Base-by-base conservation (phyloP, 257 asterid genomes). In the Gardenia jasminoides region DNA sequence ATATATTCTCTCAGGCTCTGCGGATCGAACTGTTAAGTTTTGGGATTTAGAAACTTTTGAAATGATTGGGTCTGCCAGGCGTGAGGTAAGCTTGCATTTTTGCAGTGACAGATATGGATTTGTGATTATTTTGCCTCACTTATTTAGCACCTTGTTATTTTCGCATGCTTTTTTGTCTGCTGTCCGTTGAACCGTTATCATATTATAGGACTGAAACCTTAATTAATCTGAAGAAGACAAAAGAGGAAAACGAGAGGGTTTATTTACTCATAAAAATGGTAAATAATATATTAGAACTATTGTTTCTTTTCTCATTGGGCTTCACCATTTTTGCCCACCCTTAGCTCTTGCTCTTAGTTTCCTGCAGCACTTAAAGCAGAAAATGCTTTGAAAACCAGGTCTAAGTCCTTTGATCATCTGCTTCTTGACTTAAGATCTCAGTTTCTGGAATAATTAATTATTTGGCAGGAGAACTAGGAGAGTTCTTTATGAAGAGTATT, bases 1-100 rank as follows among this genome's bases (percentile, higher is more conserved):
- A 30, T 54, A 31, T 72, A 72, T 70, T 70, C 61, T 72, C 82
- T 87, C 91, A 96, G 99, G 99, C 85, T 96, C 99, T 54, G 99
- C 98, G 19, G 99, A 96, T 86, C 91, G 90, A 83, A 93, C 98
- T 58, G 96, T 96, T 41, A 92, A 96, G 79, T 96, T 96, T 86
- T 96, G 99, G 99, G 99, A 96, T 88, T 86, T 96, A 85, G 99
- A 96, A 90, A 96, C 98, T 61, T 96, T 96, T 86, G 99, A 96
- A 90, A 88, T 96, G 97, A 96, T 93, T 85, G 99, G 98, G 85
- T 92, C 99, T 77, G 88, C 97, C 78, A 86, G 91, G 80, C 91
- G 92, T 79, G 98, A 96, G 97, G 99, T 96, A 84, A 77, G 79
- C 59, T 77, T 81, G 39, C 26, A 64, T 36, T 67, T 76, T 70